Percentiles rank a stretch among this genome's conserved stretches.
Evolutionary conservation across 148 eudicot genomes (phyloP).

Genomic region (Arbutus unedo): DNA sequence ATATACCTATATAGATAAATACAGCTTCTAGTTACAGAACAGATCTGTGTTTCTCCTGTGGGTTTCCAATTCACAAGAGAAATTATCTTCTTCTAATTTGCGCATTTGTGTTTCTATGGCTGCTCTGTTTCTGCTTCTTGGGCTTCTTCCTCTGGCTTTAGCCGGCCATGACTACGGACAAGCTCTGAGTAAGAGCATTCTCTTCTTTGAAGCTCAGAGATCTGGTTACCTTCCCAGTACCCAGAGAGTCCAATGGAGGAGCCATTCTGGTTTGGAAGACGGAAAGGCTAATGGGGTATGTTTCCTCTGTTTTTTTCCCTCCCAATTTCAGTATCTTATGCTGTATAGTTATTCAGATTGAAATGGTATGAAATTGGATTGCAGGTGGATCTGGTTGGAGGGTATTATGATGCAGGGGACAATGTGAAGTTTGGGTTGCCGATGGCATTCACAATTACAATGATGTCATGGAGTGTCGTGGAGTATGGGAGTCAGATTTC

Average conservation of each 20-base stretch:
- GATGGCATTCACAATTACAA: constrained; percentile 92
- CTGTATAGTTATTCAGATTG: neutral
- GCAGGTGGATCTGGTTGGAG: constrained; percentile 97
- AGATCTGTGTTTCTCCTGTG: constrained; percentile 5
- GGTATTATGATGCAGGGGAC: constrained; percentile 99
- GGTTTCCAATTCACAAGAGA: neutral
- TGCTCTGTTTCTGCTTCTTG: constrained; percentile 38
- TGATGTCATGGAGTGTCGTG: constrained; percentile 95
- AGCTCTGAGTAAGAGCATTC: constrained; percentile 82
- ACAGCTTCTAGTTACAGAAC: neutral
- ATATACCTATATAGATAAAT: neutral
- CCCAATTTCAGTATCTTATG: neutral
- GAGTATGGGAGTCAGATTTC: constrained; percentile 84
- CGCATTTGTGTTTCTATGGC: constrained; percentile 26
- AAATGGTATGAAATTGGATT: neutral
- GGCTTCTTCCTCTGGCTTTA: constrained; percentile 34
- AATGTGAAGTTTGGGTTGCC: constrained; percentile 96
- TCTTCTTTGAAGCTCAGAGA: constrained; percentile 95
- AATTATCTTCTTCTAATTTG: too few relatives aligned
- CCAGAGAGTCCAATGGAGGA: constrained; percentile 91
- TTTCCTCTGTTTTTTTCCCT: neutral
- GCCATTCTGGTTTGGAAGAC: constrained; percentile 75
- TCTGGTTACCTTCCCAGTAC: constrained; percentile 72
- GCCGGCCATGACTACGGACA: constrained; percentile 76
- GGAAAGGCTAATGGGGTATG: constrained; percentile 82